Conservation (phyloP, 2,329 filamentous ascomycete species). For the Fusarium sulawesiense region DNA sequence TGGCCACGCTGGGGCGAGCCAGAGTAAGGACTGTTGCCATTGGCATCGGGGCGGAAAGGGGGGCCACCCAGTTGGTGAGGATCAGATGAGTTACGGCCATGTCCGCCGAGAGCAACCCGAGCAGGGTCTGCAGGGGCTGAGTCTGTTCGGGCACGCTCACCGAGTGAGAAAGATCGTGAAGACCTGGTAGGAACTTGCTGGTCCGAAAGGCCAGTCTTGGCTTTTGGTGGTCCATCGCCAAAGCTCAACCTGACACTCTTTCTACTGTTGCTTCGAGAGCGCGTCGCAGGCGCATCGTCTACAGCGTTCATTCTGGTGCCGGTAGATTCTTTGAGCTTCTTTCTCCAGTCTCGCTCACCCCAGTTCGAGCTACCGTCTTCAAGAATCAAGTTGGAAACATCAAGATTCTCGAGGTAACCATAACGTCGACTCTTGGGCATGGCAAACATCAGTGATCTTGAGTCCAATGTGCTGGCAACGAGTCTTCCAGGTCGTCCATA, state of each 20-base stretch:
- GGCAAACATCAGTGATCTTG: constrained; percentile 95
- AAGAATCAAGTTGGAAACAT: constrained; percentile 83
- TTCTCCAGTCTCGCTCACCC: constrained; percentile 91
- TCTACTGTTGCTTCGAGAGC: constrained; percentile 67
- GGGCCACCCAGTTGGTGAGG: constrained; percentile 48
- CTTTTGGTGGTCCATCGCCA: constrained; percentile 49
- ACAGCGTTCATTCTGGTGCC: constrained; percentile 78
- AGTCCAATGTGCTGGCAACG: constrained; percentile 86
- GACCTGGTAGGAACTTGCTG: constrained; percentile 62
- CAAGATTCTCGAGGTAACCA: constrained; percentile 89
- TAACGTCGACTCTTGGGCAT: constrained; percentile 91
- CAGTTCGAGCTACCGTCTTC: constrained; percentile 80
- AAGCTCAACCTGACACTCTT: constrained; percentile 68
- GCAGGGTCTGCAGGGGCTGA: constrained; percentile 61
- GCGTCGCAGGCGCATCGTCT: constrained; percentile 59
- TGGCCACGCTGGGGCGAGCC: constrained; percentile 52
- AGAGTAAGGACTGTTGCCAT: constrained; percentile 44
- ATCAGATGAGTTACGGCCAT: constrained; percentile 63
- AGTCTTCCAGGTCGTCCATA: constrained; percentile 91
- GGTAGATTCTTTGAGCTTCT: constrained; percentile 88
- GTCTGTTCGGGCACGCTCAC: constrained; percentile 59
- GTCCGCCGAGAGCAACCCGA: constrained; percentile 53
- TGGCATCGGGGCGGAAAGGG: constrained; percentile 43
- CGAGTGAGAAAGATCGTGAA: constrained; percentile 63
- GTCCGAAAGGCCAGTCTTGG: constrained; percentile 68